Conservation (phyloP, 805 yeast species). For the Ogataea kodamae region DNA sequence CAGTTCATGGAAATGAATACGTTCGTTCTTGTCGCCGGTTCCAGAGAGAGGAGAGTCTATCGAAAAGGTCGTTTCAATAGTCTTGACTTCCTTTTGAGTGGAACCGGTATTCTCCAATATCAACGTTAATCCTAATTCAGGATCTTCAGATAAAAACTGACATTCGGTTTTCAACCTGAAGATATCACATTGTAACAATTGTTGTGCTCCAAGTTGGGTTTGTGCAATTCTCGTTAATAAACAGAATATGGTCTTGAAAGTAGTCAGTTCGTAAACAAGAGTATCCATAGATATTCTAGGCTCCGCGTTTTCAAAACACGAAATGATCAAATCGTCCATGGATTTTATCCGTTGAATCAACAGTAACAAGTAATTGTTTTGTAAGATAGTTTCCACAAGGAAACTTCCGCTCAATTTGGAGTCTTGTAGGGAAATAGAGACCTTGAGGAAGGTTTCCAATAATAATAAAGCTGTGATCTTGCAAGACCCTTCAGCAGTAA, state of each 20-base stretch:
- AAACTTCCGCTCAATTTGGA: conserved; percentile 51
- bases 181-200: conserved; percentile 68
- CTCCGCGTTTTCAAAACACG: conserved; percentile 29
- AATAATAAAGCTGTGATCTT: conserved; percentile 74
- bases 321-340: conserved; percentile 57
- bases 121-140: conserved; percentile 65
- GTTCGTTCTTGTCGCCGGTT: conserved; percentile 15
- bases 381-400: conserved; percentile 57
- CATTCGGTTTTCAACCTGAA: conserved; percentile 59
- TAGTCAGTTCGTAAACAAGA: conserved; percentile 69
- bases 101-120: conserved; percentile 18
- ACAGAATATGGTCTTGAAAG: conserved; percentile 67
- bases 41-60: conserved; percentile 50
- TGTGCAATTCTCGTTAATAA: conserved; percentile 73
- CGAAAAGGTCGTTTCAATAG: conserved; percentile 44
- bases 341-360: conserved; percentile 66
- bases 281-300: conserved; percentile 46
- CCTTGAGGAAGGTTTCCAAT: conserved; percentile 46
- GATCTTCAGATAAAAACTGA: conserved; percentile 61
- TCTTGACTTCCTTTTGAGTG: conserved; percentile 16
- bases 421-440: conserved; percentile 48
- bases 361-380: conserved; percentile 61
- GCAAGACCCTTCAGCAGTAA: conserved; percentile 72
- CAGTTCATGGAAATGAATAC: conserved; percentile 60
- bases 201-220: conserved; percentile 72